Evolutionary conservation across 2,329 filamentous ascomycete species (phyloP).

Genomic region (Pseudogymnoascus sp.): DNA sequence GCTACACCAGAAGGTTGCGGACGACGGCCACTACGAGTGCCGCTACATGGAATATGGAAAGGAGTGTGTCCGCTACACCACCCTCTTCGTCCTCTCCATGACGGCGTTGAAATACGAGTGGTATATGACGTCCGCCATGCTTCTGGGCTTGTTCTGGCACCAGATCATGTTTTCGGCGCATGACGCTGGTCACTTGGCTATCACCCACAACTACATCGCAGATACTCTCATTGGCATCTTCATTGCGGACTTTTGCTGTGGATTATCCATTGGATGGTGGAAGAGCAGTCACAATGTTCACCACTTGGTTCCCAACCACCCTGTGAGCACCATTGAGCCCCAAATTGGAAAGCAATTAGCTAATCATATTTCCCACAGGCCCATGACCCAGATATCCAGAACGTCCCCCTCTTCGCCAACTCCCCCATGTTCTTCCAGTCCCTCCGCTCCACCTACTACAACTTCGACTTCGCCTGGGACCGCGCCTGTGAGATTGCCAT

Average conservation of each 20-base stretch:
- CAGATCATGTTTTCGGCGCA: constrained; percentile 63
- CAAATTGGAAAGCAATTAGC: neutral
- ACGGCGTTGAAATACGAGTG: constrained; percentile 40
- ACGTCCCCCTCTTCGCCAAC: constrained; percentile 62
- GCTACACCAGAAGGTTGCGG: constrained; percentile 46
- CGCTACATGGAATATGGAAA: constrained; percentile 49
- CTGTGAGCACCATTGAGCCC: constrained; percentile 34
- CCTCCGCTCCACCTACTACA: constrained; percentile 57
- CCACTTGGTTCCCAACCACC: constrained; percentile 57
- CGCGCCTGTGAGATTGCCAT: constrained; percentile 50
- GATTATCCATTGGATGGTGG: constrained; percentile 61
- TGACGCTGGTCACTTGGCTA: constrained; percentile 56
- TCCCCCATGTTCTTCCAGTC: constrained; percentile 57
- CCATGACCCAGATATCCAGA: constrained; percentile 52
- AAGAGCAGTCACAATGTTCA: constrained; percentile 63
- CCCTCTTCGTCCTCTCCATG: constrained; percentile 43
- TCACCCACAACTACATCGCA: constrained; percentile 48
- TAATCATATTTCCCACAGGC: neutral
- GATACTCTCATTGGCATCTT: constrained; percentile 56
- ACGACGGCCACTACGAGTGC: constrained; percentile 51
- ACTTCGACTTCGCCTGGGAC: constrained; percentile 54
- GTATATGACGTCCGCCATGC: constrained; percentile 50
- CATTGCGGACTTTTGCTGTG: constrained; percentile 57
- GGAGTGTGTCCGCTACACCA: constrained; percentile 46
- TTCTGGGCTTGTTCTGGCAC: constrained; percentile 58